These are phyloP conservation scores for Annulohypoxylon moriforme DNA, from an alignment of 495 filamentous ascomycete species.

Conservation along the genomic window DNA sequence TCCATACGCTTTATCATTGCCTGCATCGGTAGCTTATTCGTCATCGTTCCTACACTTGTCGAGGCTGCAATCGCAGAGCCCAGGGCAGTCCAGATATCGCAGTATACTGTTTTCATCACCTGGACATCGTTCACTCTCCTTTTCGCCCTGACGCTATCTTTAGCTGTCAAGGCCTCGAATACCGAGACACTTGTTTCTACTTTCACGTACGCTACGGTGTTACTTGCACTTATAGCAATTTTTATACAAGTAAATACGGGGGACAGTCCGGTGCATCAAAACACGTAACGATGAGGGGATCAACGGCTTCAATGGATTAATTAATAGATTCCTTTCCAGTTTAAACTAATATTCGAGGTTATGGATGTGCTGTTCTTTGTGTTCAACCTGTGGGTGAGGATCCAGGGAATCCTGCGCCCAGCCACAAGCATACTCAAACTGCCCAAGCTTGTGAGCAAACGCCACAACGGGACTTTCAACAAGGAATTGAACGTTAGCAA, in stretches of 20 bases:
- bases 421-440: not conserved
- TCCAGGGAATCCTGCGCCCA: not conserved
- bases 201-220: not conserved
- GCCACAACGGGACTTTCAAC: not conserved
- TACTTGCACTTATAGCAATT: not conserved
- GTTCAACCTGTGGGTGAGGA: not conserved
- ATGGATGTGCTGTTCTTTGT: no score
- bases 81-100: not conserved
- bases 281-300: not conserved
- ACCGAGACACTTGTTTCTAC: not conserved
- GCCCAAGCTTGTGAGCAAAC: not conserved
- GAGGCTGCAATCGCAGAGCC: not conserved
- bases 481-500: not conserved
- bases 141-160: not conserved
- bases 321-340: not conserved
- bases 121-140: not conserved
- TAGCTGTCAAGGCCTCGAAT: not conserved
- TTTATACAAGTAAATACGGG: not conserved
- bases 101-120: not conserved
- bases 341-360: no score
- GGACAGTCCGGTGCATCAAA: not conserved
- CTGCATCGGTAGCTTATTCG: not conserved
- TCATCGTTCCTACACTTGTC: not conserved
- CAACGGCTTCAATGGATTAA: not conserved
- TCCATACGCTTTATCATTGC: not conserved